Base-by-base conservation (phyloP, 345 rosid genomes). In the Rhizophora apiculata region DNA sequence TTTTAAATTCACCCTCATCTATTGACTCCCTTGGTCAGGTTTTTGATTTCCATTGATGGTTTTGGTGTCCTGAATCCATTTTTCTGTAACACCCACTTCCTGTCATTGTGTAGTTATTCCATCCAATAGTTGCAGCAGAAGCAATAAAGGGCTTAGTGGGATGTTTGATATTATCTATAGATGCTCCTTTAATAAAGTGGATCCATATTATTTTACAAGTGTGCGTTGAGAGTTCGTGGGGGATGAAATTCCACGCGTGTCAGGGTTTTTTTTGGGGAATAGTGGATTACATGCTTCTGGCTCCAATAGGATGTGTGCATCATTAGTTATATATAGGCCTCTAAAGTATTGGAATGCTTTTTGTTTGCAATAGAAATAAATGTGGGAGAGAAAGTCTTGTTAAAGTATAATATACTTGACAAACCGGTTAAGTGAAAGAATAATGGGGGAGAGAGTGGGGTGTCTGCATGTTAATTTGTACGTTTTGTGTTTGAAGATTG, bases 41-140 rank as follows among this genome's bases (percentile, higher is more conserved):
- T 43, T 43, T 15, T 13, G 36, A 16, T 18, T 48, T 36, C 10
- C 43, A 21, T 39, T 55, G 24, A 22, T 66, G 37, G 24, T 29
- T 60, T 43, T 34, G 49, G 49, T 61, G 49, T 31, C 59, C 2
- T 48, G 19, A 8, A 26, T 27, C 36, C 10, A 19, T 32, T 59
- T 16, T 58, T 15, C 30, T 22, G 8, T 4, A 39, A 29, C 58
- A 6, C 26, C 65, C 63, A 29, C 2, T 27, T 24, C 7, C 54
- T 13, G 16, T 37, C 59, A 20, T 59, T 61, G 26, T 49, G 70
- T 43, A 43, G 65, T 72, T 49, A 32, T 64, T 39, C 60, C 51
- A 46, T 62, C 77, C 73, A 72, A 59, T 66, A 31, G 63, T 26
- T 57, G 62, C 11, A 62, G 62, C 67, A 69, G 69, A 60, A 64